Conservation (phyloP, 2,329 filamentous ascomycete species). For the Epichloe coenophiala region DNA sequence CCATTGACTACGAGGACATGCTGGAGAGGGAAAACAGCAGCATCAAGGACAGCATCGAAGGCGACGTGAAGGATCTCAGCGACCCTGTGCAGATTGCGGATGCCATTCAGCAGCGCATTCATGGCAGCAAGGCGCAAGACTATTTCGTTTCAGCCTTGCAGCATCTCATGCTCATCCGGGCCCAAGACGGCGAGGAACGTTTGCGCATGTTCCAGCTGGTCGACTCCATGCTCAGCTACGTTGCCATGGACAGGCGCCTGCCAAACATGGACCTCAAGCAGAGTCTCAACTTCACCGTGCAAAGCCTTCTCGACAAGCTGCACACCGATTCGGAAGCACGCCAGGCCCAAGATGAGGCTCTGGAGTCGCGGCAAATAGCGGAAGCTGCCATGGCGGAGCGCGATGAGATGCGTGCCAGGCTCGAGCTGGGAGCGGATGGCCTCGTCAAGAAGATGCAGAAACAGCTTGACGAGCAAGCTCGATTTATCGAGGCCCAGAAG, state of each 20-base stretch:
- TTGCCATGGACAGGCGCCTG: constrained; percentile 90
- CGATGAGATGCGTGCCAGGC: constrained; percentile 80
- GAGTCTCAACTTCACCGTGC: constrained; percentile 92
- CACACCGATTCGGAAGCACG: constrained; percentile 93
- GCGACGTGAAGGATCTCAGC: constrained; percentile 79
- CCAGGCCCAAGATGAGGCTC: constrained; percentile 79
- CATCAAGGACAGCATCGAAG: constrained; percentile 76
- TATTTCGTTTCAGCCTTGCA: constrained; percentile 95
- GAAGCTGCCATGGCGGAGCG: constrained; percentile 93
- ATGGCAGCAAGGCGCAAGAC: constrained; percentile 76
- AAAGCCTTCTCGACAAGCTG: constrained; percentile 85
- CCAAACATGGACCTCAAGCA: constrained; percentile 98
- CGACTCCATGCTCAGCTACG: constrained; percentile 97
- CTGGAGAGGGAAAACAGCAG: constrained; percentile 83
- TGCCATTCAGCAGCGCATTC: constrained; percentile 74
- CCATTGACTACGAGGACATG: constrained; percentile 96
- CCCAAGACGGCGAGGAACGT: constrained; percentile 84
- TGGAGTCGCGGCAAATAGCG: constrained; percentile 82
- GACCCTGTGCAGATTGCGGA: constrained; percentile 90
- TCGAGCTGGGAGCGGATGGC: constrained; percentile 86
- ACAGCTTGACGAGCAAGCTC: constrained; percentile 83
- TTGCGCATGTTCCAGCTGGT: constrained; percentile 94
- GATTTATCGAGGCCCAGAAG: constrained; percentile 77
- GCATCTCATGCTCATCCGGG: constrained; percentile 81
- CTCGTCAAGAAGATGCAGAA: constrained; percentile 85